A percentile compares a stretch with the other conserved stretches of the same genome.
Evolutionary conservation across 257 asterid genomes (phyloP).

Genomic region (Nicotiana attenuata): DNA sequence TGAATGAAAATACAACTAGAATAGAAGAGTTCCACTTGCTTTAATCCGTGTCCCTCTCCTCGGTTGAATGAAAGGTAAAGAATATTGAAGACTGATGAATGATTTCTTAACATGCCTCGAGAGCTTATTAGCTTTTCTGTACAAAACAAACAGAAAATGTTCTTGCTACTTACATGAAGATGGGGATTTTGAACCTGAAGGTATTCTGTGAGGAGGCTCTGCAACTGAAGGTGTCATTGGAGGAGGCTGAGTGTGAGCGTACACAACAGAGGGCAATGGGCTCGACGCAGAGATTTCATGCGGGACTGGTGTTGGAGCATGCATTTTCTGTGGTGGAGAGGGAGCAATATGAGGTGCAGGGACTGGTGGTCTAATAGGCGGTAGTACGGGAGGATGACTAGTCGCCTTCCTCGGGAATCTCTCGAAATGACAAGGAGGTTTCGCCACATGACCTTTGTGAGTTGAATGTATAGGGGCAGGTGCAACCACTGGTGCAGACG

Average conservation of each 20-base stretch:
- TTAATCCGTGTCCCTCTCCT: not conserved
- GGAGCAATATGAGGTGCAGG: slow-evolving; percentile 51
- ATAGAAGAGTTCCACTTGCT: not conserved
- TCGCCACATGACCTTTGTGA: slow-evolving; percentile 29
- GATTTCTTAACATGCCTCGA: not conserved
- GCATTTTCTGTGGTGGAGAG: slow-evolving; percentile 30
- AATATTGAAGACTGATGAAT: not conserved
- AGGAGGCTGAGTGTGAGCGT: slow-evolving; percentile 56
- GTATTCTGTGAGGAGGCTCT: slow-evolving; percentile 42
- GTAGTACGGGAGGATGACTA: slow-evolving; percentile 23
- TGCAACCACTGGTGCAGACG: slow-evolving; percentile 23
- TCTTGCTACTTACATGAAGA: slow-evolving; percentile 62
- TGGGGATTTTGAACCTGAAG: slow-evolving; percentile 48
- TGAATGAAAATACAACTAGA: not conserved
- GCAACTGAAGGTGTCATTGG: slow-evolving; percentile 36
- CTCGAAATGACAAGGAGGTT: slow-evolving; percentile 55
- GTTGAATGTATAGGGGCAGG: slow-evolving; percentile 38
- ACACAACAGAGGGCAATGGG: slow-evolving; percentile 46
- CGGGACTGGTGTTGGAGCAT: slow-evolving; percentile 27
- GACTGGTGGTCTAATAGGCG: slow-evolving; percentile 56
- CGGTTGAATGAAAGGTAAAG: not conserved
- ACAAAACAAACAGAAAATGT: not conserved
- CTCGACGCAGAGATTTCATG: slow-evolving; percentile 41
- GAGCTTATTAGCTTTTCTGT: not conserved
- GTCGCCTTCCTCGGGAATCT: slow-evolving; percentile 46